Base-by-base conservation (phyloP, 2,329 filamentous ascomycete species). In the Aspergillus costaricaensis region DNA sequence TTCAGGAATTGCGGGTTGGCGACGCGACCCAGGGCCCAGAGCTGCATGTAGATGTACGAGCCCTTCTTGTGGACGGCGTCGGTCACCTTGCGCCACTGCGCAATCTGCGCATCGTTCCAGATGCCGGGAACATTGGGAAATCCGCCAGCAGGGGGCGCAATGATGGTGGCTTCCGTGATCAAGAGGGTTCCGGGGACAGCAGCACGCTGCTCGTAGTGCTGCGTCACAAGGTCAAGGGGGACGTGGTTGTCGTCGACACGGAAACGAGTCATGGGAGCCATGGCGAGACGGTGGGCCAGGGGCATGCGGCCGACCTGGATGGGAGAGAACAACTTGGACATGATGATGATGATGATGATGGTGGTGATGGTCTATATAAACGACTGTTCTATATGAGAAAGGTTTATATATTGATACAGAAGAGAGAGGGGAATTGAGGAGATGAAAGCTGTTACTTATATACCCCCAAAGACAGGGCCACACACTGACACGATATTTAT, bases 21-120 rank as follows among this genome's bases (percentile, higher is more conserved):
- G 3, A 81, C 80, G 3, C 88, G 82, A 4, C 88, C 87, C 5
- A 86, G 76, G 0, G 81, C 82, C 80, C 86, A 89, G 0, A 91
- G 77, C 68, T 91, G 88, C 2, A 81, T 72, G 74, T 80, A 89
- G 55, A 90, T 86, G 68, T 80, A 85, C 17, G 80, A 82, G 5
- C 84, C 84, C 66, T 87, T 87, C 21, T 78, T 78, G 70, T 91
- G 88, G 0, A 91, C 86, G 0, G 83, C 84, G 25, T 86, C 81
- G 2, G 84, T 86, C 44, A 90, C 76, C 14, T 80, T 74, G 62
- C 82, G 85, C 88, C 88, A 91, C 0, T 78, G 83, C 1, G 78
- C 79, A 44, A 88, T 79, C 61, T 89, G 86, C n/a, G 78, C 80
- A 0, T 80, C 73, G 19, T 71, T 83, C 68, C 80, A 88, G 67